Evolutionary conservation across 2,329 filamentous ascomycete species (phyloP).

Genomic region (Dendrostoma leiphaemia): DNA sequence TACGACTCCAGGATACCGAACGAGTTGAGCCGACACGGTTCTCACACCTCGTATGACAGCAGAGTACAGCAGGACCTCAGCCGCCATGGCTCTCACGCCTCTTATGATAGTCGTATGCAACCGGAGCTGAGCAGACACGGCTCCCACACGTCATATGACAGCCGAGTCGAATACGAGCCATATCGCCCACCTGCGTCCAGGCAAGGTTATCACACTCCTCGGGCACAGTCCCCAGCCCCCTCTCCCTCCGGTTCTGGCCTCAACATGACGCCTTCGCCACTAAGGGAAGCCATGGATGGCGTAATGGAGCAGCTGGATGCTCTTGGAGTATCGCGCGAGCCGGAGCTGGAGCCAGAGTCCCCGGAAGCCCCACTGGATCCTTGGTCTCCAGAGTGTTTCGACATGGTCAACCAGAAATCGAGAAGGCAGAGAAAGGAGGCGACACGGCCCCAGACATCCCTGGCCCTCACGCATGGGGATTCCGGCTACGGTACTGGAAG

Average conservation of each 20-base stretch:
- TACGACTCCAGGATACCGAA: conserved; percentile 16
- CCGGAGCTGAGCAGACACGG: conserved; percentile 30
- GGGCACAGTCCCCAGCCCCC: conserved; percentile 63
- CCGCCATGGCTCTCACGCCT: conserved; percentile 20
- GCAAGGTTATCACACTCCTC: conserved; percentile 51
- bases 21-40: conserved; percentile 26
- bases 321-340: conserved; percentile 64
- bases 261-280: conserved; percentile 73
- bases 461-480: conserved; percentile 62
- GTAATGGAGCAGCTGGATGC: conserved; percentile 94
- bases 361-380: conserved; percentile 60
- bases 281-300: conserved; percentile 95
- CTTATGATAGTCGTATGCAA: conserved; percentile 17
- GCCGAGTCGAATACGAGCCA: conserved; percentile 20
- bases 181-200: conserved; percentile 21
- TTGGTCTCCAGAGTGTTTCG: conserved; percentile 91
- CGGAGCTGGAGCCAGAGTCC: conserved; percentile 51
- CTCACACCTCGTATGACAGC: conserved; percentile 31
- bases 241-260: conserved; percentile 66
- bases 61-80: conserved; percentile 5
- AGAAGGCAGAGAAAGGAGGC: conserved; percentile 28
- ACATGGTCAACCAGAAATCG: conserved; percentile 46
- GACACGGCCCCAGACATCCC: conserved; percentile 67
- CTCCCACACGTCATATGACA: conserved; percentile 37
- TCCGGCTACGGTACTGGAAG: conserved; percentile 60